A percentile compares a stretch with the other conserved stretches of the same genome.
These are phyloP conservation scores for Millerozyma miso DNA, from an alignment of 805 yeast species.

Conservation along the genomic window DNA sequence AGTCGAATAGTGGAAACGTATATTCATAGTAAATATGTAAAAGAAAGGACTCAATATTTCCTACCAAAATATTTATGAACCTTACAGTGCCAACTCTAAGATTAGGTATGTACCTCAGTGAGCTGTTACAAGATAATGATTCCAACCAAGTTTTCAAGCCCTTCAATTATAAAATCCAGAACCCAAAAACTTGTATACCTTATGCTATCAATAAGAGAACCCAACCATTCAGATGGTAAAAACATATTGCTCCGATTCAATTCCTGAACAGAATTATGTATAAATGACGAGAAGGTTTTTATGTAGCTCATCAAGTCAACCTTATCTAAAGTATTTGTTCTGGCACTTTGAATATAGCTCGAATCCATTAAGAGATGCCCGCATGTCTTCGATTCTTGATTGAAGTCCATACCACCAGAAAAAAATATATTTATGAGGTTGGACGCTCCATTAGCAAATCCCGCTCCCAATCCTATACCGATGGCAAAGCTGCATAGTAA, in stretches of 20 bases:
- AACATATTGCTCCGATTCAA: neutral
- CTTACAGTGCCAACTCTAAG: too few species aligned
- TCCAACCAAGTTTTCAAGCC: neutral
- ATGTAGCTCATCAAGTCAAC: neutral
- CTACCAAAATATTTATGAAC: too few species aligned
- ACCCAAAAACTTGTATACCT: neutral
- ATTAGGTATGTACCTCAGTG: too few species aligned
- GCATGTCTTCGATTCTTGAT: neutral
- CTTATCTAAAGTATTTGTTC: neutral
- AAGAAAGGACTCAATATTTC: too few species aligned
- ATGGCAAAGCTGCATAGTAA: constrained; percentile 30
- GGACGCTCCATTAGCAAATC: constrained; percentile 22
- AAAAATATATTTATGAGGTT: neutral
- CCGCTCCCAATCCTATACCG: constrained; percentile 35
- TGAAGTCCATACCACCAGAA: neutral
- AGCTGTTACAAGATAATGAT: too few species aligned
- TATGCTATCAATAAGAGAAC: neutral
- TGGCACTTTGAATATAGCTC: neutral
- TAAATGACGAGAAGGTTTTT: neutral
- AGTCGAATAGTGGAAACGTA: too few species aligned
- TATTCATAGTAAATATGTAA: too few species aligned
- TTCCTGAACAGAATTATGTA: neutral
- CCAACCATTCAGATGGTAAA: neutral
- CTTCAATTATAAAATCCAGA: neutral
- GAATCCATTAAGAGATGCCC: neutral